Base-by-base conservation (phyloP, 805 yeast species). In the Teunomyces tritomae region DNA sequence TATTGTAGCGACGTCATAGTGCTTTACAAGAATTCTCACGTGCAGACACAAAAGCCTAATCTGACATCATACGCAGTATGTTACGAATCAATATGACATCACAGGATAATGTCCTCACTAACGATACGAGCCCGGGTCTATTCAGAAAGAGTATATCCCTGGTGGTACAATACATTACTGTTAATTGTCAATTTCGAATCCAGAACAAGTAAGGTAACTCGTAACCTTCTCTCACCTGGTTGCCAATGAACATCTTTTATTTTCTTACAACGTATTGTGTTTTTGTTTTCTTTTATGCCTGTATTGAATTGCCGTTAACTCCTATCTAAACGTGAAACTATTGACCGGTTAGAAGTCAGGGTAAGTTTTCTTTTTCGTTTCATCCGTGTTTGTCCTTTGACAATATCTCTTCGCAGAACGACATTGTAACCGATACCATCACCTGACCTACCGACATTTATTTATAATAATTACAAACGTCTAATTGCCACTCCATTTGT, bases 21-120 rank as follows among this genome's bases (percentile, higher is more conserved):
- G 29, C 40, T 20, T 24, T 26, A 11, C 5, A 10, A 5, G n/a
- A n/a, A 37, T 37, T 37, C 40, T 37, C 29, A 37, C 40, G 40
- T 37, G 40, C 40, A 26, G 9, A 37, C 40, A 37, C 40, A 37
- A 37, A 37, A 37, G 14, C 28, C 10, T 10, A n/a, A 7, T 37
- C 27, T 37, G 40, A 37, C 40, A 37, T 37, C 40, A 37, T 37
- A 37, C 7, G 2, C 26, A 20, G 16, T 26, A 13, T 16, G 9
- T 20, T 10, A 10, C n/a, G 14, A 13, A 11, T 13, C 14, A 8
- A 3, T 8, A 37, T 37, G 40, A 37, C 27, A 37, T 37, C 40
- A 37, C 40, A 24, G 13, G 27, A 24, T 37, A 16, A 28, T 5
- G 40, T 28, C 8, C 26, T n/a, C 16, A 26, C 17, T 24, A 5